Evolutionary conservation across 2,329 filamentous ascomycete genomes (phyloP), one percentile per base, ranked within the genome.

Genomic region (Proliferodiscus dingleyae): DNA sequence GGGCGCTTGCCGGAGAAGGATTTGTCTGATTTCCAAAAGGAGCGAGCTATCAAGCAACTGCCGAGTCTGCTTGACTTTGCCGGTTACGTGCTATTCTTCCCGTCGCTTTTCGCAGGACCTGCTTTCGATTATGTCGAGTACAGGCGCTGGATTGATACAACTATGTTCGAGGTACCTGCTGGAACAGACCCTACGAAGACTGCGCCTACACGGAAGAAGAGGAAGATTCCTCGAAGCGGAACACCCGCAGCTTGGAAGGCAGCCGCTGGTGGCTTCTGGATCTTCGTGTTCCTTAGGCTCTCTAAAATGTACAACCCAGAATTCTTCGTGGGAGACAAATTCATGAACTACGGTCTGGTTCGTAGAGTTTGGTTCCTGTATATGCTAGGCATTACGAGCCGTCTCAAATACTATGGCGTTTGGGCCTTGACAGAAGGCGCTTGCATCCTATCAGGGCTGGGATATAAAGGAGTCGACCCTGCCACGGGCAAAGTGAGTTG

Each of bases 61-160:
- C 94, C 94, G 0, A 66, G 71, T 16, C 62, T 93, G 1, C 69
- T 96, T 26, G 87, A 97, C 68, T 98, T 86, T 62, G 73, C 84
- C 13, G 93, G 86, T 53, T 98, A 95, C 63, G 88, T 97, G 18
- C 73, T 97, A 43, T 98, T 97, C 74, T 98, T 98, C 66, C 93
- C 93, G 0, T 84, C 87, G 0, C 73, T 98, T 13, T 84, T 97
- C 59, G 87, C 80, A 1, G 93, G 94, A 0, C 93, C 93, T 1
- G 85, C 93, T 1, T 97, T 97, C 63, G 94, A 98, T 65, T 98
- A 86, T 63, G 83, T 84, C 51, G 91, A 98, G 62, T 98, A 97
- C 68, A 82, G 81, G 43, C 81, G 83, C 41, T 98, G 91, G 85
- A 83, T 98, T 53, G 89, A 94, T 59, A 95, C 89, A 2, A 85